phyloP scores from a whole-genome alignment of 768 basidiomycete genomes.

The Naganishia onofrii region DNA sequence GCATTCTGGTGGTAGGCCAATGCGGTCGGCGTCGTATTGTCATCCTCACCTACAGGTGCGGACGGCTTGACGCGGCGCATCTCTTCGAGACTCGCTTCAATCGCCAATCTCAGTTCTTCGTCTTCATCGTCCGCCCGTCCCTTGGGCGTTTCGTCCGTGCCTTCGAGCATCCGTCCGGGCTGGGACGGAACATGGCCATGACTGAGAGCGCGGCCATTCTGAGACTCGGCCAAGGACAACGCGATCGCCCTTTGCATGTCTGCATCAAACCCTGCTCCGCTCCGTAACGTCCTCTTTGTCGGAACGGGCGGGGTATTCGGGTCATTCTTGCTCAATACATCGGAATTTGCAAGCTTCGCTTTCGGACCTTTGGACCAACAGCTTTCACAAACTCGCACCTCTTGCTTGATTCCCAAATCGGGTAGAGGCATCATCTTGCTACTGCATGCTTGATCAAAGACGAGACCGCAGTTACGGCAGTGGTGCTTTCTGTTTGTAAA shows the following conservation, averaged over 20 bases:
- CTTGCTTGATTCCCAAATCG: constrained; percentile 86
- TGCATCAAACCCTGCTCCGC: constrained; percentile 66
- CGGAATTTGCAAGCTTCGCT: constrained; percentile 34
- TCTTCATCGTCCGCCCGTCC: constrained; percentile 73
- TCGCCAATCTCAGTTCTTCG: constrained; percentile 85
- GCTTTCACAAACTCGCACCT: constrained; percentile 88
- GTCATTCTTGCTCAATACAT: constrained; percentile 22
- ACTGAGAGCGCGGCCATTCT: constrained; percentile 56
- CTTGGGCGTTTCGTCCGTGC: constrained; percentile 31
- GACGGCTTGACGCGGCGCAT: constrained; percentile 62
- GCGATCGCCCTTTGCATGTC: constrained; percentile 93
- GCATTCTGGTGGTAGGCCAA: constrained; percentile 29
- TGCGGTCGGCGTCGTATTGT: constrained; percentile 42
- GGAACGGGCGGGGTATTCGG: constrained; percentile 42
- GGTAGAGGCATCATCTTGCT: constrained; percentile 79
- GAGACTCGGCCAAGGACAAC: constrained; percentile 77
- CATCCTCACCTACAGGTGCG: constrained; percentile 64
- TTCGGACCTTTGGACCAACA: constrained; percentile 70
- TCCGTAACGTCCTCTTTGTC: constrained; percentile 56
- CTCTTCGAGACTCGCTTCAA: constrained; percentile 91
- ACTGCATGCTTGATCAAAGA: constrained; percentile 92
- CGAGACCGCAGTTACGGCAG: constrained; percentile 94
- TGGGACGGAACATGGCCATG: constrained; percentile 70
- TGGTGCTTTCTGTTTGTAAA: constrained; percentile 98
- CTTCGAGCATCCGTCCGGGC: constrained; percentile 47